Evolutionary conservation across 345 rosid genomes (phyloP), one percentile per base, ranked within the genome.

Genomic region (Citrus reticulata): DNA sequence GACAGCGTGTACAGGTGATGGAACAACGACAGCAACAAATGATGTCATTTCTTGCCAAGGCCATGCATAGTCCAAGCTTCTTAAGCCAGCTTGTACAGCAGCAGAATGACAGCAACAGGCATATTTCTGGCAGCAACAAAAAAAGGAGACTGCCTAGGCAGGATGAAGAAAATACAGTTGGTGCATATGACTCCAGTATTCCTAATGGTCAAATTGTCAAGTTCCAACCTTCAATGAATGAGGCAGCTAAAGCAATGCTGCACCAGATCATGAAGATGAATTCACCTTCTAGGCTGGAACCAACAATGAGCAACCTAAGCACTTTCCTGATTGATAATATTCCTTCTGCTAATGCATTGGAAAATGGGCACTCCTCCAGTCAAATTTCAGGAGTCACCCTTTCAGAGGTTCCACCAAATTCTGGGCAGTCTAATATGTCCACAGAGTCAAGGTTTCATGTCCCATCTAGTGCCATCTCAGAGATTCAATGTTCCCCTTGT

Each of bases 1-100:
- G 91, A 64, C 93, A 92, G 79, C 91, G 93, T 78, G 95, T 92
- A 70, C 95, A 92, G 73, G 93, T 85, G 30, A 94, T 94, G 98
- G 98, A 94, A 87, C 98, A 94, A 81, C 86, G 98, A 72, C 98
- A 94, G 84, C 97, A 91, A 80, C 93, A 94, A 78, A 94, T 90
- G 93, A 92, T 94, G 97, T 92, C 94, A 14, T 92, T 94, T 79
- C 85, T 94, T 46, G 97, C 95, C 24, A 94, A 92, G 85, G 98
- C 95, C 66, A 91, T 92, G 89, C 94, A 91, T 66, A 92, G 88
- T 83, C 97, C 95, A 20, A 84, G 92, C 51, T 91, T 92, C 87
- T 83, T 94, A 72, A 89, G 89, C 71, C 98, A 94, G 86, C 84
- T 94, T 71, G 94, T 92, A 60, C 95, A 91, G 80, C 90, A 87